Evolutionary conservation across 2,329 filamentous ascomycete species (phyloP).

Genomic region (Exophiala viscosa): DNA sequence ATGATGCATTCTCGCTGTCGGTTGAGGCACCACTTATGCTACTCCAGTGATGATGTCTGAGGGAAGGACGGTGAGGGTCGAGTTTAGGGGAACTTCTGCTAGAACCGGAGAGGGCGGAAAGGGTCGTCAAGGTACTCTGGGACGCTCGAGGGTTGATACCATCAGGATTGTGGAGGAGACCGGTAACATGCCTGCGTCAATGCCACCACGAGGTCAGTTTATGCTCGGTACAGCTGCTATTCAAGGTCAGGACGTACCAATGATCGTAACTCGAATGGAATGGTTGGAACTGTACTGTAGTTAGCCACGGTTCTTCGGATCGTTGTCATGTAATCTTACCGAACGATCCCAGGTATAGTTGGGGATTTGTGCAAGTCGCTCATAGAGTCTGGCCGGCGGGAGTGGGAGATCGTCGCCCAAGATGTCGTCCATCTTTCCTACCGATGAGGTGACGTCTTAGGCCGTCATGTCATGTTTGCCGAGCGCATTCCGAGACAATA

Average conservation of each 20-base stretch:
- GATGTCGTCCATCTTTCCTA: conserved; percentile 29
- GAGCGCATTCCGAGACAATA: neutral
- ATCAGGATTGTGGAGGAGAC: conserved; percentile 54
- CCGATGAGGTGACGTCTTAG: conserved; percentile 3
- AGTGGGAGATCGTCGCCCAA: conserved; percentile 47
- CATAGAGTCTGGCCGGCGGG: conserved; percentile 66
- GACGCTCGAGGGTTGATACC: conserved; percentile 46
- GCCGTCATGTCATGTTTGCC: conserved; percentile 15
- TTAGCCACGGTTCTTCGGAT: conserved; percentile 6
- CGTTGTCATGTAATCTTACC: conserved; percentile 21
- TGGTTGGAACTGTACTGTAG: conserved; percentile 32
- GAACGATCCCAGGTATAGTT: conserved; percentile 75
- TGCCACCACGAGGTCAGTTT: conserved; percentile 1
- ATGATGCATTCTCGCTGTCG: conserved; percentile 42
- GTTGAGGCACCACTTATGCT: conserved; percentile 49
- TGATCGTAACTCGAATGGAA: conserved; percentile 72
- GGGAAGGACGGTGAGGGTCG: conserved; percentile 36
- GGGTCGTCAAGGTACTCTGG: conserved; percentile 35
- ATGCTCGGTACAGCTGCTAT: conserved; percentile 2
- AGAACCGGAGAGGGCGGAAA: conserved; percentile 43
- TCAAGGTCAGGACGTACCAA: conserved; percentile 51
- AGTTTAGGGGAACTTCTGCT: conserved; percentile 42
- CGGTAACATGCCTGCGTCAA: conserved; percentile 54
- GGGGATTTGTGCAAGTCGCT: conserved; percentile 67
- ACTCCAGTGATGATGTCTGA: conserved; percentile 45